Evolutionary conservation across 2,329 filamentous ascomycete species (phyloP).

Genomic region (Fusarium tuaranense): DNA sequence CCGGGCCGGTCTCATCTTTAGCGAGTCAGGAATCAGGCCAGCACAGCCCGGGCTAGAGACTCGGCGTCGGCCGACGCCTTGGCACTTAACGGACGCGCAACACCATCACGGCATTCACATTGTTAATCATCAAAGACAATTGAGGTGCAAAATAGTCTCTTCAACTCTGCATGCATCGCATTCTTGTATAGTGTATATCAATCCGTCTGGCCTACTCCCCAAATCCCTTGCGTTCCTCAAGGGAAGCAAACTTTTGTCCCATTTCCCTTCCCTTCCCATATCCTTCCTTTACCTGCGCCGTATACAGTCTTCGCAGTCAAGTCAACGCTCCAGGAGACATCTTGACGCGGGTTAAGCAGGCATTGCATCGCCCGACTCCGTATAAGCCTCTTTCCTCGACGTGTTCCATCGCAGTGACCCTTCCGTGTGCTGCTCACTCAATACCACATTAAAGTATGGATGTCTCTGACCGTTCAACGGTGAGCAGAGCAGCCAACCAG

Average conservation of each 20-base stretch:
- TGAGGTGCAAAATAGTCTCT: constrained; percentile 35
- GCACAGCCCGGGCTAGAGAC: neutral
- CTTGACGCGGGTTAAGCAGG: constrained; percentile 35
- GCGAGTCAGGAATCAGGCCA: neutral
- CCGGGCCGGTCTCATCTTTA: neutral
- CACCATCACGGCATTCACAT: neutral
- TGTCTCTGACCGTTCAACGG: constrained; percentile 43
- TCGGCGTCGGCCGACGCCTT: neutral
- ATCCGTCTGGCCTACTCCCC: constrained; percentile 34
- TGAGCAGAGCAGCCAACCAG: constrained; percentile 33
- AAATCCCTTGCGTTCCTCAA: constrained; percentile 36
- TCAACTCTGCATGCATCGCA: constrained; percentile 42
- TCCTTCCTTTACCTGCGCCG: constrained; percentile 19
- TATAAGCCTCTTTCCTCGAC: constrained; percentile 20
- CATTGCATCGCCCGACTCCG: constrained; percentile 23
- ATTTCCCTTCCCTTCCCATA: constrained; percentile 19
- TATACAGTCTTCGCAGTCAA: constrained; percentile 40
- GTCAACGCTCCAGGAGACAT: constrained; percentile 34
- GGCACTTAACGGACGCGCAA: neutral
- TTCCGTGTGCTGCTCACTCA: constrained; percentile 20
- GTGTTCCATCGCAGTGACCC: constrained; percentile 2
- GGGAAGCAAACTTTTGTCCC: constrained; percentile 39
- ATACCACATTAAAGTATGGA: constrained; percentile 27
- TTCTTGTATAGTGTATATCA: constrained; percentile 46
- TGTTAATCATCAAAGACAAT: neutral